Evolutionary conservation across 495 filamentous ascomycete genomes (phyloP).

Genomic region (Talaromyces wortmannii): DNA sequence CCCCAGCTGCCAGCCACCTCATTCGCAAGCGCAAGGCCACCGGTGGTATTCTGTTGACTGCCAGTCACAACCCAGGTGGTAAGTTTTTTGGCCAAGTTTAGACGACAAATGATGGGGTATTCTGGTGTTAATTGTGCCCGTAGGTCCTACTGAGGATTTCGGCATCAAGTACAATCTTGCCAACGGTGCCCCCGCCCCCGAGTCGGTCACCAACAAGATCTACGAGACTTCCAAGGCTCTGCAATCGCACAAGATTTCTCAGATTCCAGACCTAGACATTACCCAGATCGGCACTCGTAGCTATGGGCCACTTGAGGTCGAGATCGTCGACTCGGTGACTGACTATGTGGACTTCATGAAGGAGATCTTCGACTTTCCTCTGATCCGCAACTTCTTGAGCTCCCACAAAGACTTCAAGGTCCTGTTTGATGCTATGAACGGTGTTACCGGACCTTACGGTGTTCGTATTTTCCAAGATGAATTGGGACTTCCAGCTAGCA

Average conservation of each 20-base stretch:
- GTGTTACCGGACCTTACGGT: constrained; percentile 93
- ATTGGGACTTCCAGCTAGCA: constrained; percentile 67
- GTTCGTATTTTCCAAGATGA: constrained; percentile 91
- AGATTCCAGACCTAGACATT: constrained; percentile 83
- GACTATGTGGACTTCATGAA: constrained; percentile 96
- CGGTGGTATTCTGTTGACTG: constrained; percentile 92
- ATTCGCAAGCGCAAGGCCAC: constrained; percentile 92
- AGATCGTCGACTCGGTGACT: constrained; percentile 84
- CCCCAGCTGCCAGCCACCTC: constrained; percentile 89
- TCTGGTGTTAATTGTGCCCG: not conserved
- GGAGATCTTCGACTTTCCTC: constrained; percentile 93
- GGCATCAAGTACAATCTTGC: constrained; percentile 99
- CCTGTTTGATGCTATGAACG: constrained; percentile 88
- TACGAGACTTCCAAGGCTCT: constrained; percentile 83
- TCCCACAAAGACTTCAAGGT: constrained; percentile 89
- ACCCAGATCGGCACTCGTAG: constrained; percentile 71
- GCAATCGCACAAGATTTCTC: constrained; percentile 83
- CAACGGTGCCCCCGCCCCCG: constrained; percentile 92
- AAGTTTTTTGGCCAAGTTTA: constrained; percentile 24
- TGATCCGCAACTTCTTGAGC: constrained; percentile 89
- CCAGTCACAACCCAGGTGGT: constrained; percentile 98
- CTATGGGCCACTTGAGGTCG: constrained; percentile 83
- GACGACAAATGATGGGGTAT: not conserved
- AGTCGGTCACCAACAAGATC: constrained; percentile 96
- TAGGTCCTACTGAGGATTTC: constrained; percentile 89